Conservation (phyloP, 768 basidiomycete genomes). For the Tylopilus plumbeoviolaceoides region DNA sequence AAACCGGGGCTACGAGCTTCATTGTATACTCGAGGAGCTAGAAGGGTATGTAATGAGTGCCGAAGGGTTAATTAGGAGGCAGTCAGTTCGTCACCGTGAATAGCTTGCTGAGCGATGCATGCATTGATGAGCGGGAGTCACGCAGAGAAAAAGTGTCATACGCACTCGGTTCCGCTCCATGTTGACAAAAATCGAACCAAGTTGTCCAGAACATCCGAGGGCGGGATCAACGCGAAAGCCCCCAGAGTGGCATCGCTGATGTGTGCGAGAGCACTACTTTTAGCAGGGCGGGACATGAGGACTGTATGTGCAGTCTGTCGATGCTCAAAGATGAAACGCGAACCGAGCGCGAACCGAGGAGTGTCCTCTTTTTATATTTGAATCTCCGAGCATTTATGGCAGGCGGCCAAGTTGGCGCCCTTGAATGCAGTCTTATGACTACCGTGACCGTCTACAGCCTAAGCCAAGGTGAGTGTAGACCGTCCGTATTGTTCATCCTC, state of each 20-base stretch:
- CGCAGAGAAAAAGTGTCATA: conserved; percentile 22
- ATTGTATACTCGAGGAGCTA: conserved; percentile 72
- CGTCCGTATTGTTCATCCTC: too few relatives aligned
- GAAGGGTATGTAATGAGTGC: conserved; percentile 6
- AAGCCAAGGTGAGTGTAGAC: too few relatives aligned
- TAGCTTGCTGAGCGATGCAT: conserved; percentile 50
- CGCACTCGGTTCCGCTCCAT: conserved; percentile 86
- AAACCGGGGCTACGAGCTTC: conserved; percentile 65
- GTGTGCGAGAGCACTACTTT: conserved; percentile 43
- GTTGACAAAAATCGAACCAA: conserved; percentile 73
- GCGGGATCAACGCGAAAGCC: conserved; percentile 51
- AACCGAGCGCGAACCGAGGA: background rate
- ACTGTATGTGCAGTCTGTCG: background rate
- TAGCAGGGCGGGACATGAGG: conserved; percentile 49
- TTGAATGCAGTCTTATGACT: too few relatives aligned
- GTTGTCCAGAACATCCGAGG: conserved; percentile 66
- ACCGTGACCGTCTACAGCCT: too few relatives aligned
- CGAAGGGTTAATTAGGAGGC: background rate
- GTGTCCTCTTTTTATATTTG: background rate
- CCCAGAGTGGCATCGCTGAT: conserved; percentile 66
- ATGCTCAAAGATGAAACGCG: background rate
- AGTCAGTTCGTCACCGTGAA: conserved; percentile 53
- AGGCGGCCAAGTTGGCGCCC: too few relatives aligned
- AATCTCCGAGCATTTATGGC: background rate
- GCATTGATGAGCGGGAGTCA: conserved; percentile 9